Conservation (phyloP, 2,329 filamentous ascomycete genomes). For the Calonectria hawksworthii region DNA sequence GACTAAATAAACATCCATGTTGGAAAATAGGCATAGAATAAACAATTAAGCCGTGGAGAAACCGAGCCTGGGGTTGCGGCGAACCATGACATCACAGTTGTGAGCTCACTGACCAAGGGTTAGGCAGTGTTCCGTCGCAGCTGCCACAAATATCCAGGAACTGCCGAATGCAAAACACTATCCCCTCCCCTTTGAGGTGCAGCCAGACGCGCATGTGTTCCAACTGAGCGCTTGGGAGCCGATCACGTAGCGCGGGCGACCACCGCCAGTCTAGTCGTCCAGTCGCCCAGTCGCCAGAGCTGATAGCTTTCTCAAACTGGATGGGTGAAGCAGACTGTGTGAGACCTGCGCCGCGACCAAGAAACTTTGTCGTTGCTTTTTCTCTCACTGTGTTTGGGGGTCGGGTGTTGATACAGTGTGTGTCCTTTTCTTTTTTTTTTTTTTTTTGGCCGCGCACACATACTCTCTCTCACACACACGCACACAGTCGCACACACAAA, state of each 20-base stretch:
- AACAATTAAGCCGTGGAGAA: conserved; percentile 1
- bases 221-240: not conserved
- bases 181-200: not conserved
- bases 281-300: not conserved
- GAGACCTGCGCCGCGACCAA: conserved; percentile 38
- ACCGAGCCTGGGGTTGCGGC: not conserved
- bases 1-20: not conserved
- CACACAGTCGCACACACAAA: not conserved
- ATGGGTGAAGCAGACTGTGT: conserved; percentile 23
- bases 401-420: not conserved
- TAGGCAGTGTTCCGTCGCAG: not conserved
- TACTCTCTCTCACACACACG: not conserved
- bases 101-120: not conserved
- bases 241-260: not conserved
- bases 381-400: conserved; percentile 11
- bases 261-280: not conserved
- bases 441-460: not conserved
- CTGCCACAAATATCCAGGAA: not conserved
- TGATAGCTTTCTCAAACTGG: conserved; percentile 3
- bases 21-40: not conserved
- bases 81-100: not conserved
- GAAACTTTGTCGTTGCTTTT: conserved; percentile 35
- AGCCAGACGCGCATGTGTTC: not conserved
- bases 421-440: too few species aligned
- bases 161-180: conserved; percentile 1